A percentile compares a stretch with the other conserved stretches of the same genome.
phyloP scores from a whole-genome alignment of 2,329 filamentous ascomycete genomes.

The Emergomyces pasteurianus region DNA sequence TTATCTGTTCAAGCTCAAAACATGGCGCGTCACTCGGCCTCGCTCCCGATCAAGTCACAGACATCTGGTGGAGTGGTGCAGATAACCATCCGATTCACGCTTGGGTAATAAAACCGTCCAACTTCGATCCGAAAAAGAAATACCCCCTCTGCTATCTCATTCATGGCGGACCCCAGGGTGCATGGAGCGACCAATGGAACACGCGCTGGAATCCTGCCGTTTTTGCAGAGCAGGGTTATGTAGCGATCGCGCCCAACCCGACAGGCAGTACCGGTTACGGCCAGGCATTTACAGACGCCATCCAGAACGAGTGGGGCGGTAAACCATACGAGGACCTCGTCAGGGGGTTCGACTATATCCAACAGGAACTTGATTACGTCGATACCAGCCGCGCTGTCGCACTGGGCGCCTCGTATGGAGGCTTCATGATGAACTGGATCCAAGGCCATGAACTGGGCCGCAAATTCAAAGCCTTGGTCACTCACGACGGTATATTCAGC shows the following conservation, averaged over 20 bases:
- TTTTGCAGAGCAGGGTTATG: constrained; percentile 50
- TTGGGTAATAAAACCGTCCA: constrained; percentile 37
- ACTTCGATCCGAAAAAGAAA: constrained; percentile 34
- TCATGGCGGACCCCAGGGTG: constrained; percentile 41
- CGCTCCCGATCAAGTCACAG: constrained; percentile 29
- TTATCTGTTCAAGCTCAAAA: constrained; percentile 29
- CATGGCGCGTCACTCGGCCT: constrained; percentile 31
- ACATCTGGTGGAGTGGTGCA: constrained; percentile 36
- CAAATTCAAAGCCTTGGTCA: constrained; percentile 47
- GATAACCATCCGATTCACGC: constrained; percentile 33
- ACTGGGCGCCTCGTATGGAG: constrained; percentile 45
- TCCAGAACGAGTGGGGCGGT: constrained; percentile 43
- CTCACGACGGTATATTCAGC: constrained; percentile 40
- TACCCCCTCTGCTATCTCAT: constrained; percentile 45
- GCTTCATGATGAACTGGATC: constrained; percentile 50
- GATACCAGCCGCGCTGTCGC: constrained; percentile 43
- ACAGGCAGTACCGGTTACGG: constrained; percentile 49
- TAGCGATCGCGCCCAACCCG: constrained; percentile 48
- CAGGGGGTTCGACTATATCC: constrained; percentile 42
- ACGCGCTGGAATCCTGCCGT: constrained; percentile 43
- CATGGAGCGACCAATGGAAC: constrained; percentile 45
- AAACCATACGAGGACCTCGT: constrained; percentile 45
- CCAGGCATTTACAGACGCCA: constrained; percentile 40
- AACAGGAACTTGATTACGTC: constrained; percentile 39
- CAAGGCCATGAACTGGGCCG: constrained; percentile 42